Evolutionary conservation across 2,329 filamentous ascomycete species (phyloP).

Genomic region (Pseudogymnoascus sp.): DNA sequence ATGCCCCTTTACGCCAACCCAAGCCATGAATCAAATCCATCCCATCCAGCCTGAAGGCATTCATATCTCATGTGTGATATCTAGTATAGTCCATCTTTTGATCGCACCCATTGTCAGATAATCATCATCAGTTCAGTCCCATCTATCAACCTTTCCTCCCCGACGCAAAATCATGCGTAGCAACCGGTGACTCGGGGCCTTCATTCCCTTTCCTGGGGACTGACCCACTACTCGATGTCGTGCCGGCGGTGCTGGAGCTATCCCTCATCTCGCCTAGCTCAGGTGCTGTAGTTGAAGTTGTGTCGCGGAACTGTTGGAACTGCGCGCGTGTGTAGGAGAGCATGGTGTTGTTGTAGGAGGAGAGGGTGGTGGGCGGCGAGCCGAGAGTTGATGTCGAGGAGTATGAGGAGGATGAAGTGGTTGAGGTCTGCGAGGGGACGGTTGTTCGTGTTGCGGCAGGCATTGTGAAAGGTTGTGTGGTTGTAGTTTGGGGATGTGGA

Average conservation of each 20-base stretch:
- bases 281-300: neutral
- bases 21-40: neutral
- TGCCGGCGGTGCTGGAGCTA: neutral
- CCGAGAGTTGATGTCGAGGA: neutral
- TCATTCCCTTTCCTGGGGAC: neutral
- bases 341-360: neutral
- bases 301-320: neutral
- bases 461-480: neutral
- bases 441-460: neutral
- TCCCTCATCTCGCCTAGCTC: neutral
- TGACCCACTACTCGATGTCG: neutral
- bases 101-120: neutral
- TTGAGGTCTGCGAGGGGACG: neutral
- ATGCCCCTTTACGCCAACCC: neutral
- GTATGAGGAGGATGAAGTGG: neutral
- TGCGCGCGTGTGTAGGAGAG: neutral
- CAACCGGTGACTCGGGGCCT: neutral
- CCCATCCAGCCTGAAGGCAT: neutral
- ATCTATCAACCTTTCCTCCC: neutral
- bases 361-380: neutral
- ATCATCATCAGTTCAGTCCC: neutral
- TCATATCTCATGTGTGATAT: neutral
- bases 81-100: neutral
- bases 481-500: neutral
- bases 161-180: neutral